phyloP scores from a whole-genome alignment of 148 eudicot species.

The Rhododendron simsii region DNA sequence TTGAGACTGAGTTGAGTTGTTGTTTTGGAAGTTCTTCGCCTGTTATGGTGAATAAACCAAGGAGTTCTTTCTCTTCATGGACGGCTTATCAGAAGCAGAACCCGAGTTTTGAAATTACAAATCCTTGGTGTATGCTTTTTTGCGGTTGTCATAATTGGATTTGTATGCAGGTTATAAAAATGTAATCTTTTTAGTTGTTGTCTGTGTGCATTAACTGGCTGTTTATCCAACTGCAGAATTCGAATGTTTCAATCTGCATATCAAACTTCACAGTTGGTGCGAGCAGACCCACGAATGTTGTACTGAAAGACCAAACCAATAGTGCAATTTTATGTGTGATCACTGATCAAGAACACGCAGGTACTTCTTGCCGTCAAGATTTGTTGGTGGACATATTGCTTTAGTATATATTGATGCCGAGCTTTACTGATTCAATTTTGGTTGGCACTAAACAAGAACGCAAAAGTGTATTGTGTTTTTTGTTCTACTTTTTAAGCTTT shows the following conservation, averaged over 20 bases:
- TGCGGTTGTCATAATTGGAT: neutral
- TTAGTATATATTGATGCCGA: neutral
- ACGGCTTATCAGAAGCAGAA: slow-evolving; percentile 33
- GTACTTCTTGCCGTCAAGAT: slow-evolving; percentile 23
- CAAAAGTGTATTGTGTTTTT: neutral
- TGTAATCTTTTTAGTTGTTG: neutral
- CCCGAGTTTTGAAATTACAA: slow-evolving; percentile 28
- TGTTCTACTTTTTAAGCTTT: neutral
- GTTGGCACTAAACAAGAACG: neutral
- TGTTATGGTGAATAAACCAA: slow-evolving; percentile 30
- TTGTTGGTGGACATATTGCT: neutral
- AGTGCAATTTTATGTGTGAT: slow-evolving; percentile 53
- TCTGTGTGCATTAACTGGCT: neutral
- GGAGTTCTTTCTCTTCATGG: slow-evolving; percentile 42
- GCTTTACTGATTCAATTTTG: neutral
- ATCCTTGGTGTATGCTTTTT: slow-evolving; percentile 74
- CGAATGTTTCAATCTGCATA: slow-evolving; percentile 33
- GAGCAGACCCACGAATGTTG: slow-evolving; percentile 43
- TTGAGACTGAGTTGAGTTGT: neutral
- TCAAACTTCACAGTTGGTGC: slow-evolving; percentile 53
- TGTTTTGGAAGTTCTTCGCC: slow-evolving; percentile 31
- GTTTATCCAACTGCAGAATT: slow-evolving; percentile 45
- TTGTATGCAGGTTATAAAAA: neutral
- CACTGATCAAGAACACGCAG: slow-evolving; percentile 55
- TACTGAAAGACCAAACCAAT: slow-evolving; percentile 43